phyloP scores from a whole-genome alignment of 2,329 filamentous ascomycete species.

The Colletotrichum aenigma region DNA sequence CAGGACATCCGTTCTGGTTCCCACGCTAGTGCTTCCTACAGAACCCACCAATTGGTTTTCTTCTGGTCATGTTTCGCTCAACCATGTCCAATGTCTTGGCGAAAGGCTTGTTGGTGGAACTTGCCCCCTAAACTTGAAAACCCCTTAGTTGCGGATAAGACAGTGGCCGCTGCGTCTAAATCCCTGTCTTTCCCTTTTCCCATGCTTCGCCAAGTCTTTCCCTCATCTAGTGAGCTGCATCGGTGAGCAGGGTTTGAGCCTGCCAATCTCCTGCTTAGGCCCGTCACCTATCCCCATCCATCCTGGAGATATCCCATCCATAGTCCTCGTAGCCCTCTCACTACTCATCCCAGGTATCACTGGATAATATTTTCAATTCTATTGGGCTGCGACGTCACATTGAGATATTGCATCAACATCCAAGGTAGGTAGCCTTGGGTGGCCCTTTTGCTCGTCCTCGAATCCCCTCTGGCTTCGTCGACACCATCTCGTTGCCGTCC shows the following conservation, averaged over 20 bases:
- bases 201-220: not conserved
- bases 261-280: constrained; percentile 11
- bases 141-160: constrained; percentile 15
- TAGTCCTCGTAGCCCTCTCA: not conserved
- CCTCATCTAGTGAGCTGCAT: not conserved
- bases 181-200: not conserved
- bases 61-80: constrained; percentile 4
- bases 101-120: constrained; percentile 6
- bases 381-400: not conserved
- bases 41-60: constrained; percentile 10
- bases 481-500: not conserved
- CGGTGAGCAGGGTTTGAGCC: constrained; percentile 7
- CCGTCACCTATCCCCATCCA: not conserved
- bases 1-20: not conserved
- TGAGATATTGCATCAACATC: not conserved
- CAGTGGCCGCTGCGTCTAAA: constrained; percentile 6
- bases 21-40: not conserved
- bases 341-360: not conserved
- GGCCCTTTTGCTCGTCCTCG: not conserved
- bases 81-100: constrained; percentile 5
- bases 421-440: not conserved
- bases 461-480: not conserved
- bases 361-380: not conserved
- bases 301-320: not conserved
- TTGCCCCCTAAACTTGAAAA: constrained; percentile 8